Evolutionary conservation across 2,329 filamentous ascomycete genomes (phyloP).

Genomic region (Ophiosphaerella herpotricha): DNA sequence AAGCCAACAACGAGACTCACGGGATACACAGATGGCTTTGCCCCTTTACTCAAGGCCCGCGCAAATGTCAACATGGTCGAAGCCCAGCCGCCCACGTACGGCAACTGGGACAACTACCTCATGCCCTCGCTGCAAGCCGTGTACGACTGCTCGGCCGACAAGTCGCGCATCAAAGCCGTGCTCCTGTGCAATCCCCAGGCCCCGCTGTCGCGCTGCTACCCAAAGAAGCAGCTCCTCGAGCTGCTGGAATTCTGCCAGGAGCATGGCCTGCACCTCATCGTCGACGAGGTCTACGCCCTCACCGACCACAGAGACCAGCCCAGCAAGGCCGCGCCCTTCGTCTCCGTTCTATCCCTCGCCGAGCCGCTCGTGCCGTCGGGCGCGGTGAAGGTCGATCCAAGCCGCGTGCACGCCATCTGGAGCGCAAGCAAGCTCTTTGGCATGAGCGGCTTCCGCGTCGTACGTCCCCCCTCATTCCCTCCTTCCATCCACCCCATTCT

Average conservation of each 20-base stretch:
- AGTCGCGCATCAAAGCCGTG: conserved; percentile 37
- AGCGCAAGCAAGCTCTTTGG: conserved; percentile 38
- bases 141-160: conserved; percentile 34
- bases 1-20: too few relatives aligned
- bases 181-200: conserved; percentile 37
- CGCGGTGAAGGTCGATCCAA: conserved; percentile 39
- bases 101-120: conserved; percentile 39
- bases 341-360: conserved; percentile 30
- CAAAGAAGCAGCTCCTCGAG: conserved; percentile 28
- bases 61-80: conserved; percentile 32
- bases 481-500: background rate
- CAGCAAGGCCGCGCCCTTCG: conserved; percentile 19
- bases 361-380: conserved; percentile 34
- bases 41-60: conserved; percentile 20
- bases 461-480: conserved; percentile 14
- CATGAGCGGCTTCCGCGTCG: conserved; percentile 31
- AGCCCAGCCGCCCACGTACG: conserved; percentile 34
- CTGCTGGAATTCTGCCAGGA: conserved; percentile 42
- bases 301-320: conserved; percentile 4
- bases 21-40: conserved; percentile 25
- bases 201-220: conserved; percentile 33
- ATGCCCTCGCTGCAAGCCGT: conserved; percentile 36
- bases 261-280: conserved; percentile 33
- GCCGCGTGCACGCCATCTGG: conserved; percentile 38
- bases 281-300: conserved; percentile 33